A percentile compares a stretch with the other conserved stretches of the same genome.
Conservation (phyloP, 176 grass and related monocot genomes). For the Rhynchospora tenuis region DNA sequence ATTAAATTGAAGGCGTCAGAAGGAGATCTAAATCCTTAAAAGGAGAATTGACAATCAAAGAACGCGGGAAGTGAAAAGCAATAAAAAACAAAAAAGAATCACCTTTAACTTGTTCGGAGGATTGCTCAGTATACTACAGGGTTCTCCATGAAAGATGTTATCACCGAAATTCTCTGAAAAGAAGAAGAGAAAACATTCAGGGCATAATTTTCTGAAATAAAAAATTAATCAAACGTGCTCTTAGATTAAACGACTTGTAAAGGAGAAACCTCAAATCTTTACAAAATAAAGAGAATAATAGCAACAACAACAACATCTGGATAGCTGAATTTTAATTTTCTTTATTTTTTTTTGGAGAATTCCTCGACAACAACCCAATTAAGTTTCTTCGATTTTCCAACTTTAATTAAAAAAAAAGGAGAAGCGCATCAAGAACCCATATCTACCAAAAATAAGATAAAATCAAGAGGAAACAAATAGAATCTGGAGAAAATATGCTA, state of each 20-base stretch:
- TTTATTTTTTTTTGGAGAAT: background rate
- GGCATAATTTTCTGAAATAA: background rate
- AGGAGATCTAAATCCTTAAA: constrained; percentile 13
- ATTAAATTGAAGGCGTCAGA: background rate
- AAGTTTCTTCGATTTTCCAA: background rate
- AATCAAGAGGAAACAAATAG: background rate
- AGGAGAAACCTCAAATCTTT: background rate
- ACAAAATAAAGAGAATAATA: background rate
- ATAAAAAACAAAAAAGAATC: background rate
- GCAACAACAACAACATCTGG: background rate
- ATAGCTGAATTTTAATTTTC: background rate
- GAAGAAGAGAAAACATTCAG: background rate
- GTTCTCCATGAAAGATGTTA: background rate
- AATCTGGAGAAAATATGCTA: background rate
- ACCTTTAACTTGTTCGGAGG: constrained; percentile 1
- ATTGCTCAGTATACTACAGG: constrained; percentile 5
- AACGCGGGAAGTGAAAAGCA: background rate
- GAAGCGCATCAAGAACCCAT: background rate
- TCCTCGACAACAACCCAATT: background rate
- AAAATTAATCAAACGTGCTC: background rate
- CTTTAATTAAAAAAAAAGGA: background rate
- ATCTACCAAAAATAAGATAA: background rate
- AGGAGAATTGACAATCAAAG: background rate
- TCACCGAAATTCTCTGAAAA: background rate
- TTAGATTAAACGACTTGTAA: background rate